These are phyloP conservation scores for Wallacemonas sp. DNA, from an alignment of 208 protist species.

Conservation along the genomic window DNA sequence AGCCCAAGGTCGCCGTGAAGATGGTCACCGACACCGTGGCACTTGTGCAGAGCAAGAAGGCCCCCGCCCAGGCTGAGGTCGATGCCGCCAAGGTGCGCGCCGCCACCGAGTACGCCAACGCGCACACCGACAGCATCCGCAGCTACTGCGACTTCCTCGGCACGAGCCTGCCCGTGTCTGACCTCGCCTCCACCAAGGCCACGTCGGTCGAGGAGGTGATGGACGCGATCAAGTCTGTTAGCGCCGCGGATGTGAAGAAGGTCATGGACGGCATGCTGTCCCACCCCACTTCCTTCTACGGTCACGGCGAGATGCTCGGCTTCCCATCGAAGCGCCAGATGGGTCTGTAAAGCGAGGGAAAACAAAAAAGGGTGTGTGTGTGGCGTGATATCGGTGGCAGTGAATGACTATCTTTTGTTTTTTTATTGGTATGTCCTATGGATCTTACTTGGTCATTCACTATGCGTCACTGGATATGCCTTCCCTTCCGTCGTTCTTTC, in stretches of 20 bases:
- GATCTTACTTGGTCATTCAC: too few relatives aligned
- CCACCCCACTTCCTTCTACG: constrained; percentile 70
- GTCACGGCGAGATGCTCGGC: constrained; percentile 76
- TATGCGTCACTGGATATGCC: too few relatives aligned
- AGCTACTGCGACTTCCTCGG: constrained; percentile 90
- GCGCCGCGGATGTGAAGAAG: constrained; percentile 58
- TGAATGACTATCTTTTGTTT: constrained; percentile 1
- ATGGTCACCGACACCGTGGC: constrained; percentile 64
- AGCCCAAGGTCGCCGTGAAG: constrained; percentile 56
- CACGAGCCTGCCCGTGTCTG: constrained; percentile 52
- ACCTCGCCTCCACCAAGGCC: constrained; percentile 33
- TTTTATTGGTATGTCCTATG: constrained; percentile 13
- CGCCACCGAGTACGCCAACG: constrained; percentile 48
- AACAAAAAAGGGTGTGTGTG: constrained; percentile 6
- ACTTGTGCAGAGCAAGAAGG: constrained; percentile 47
- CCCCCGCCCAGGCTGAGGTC: constrained; percentile 33
- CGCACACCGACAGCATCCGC: constrained; percentile 64
- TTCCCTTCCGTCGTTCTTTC: constrained; percentile 12
- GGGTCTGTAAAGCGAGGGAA: constrained; percentile 50
- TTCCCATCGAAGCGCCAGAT: constrained; percentile 85
- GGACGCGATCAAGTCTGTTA: constrained; percentile 60
- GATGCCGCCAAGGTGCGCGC: constrained; percentile 69
- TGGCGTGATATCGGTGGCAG: not conserved
- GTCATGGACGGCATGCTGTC: constrained; percentile 72
- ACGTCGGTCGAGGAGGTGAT: constrained; percentile 57